Evolutionary conservation across 2,329 filamentous ascomycete genomes (phyloP), one percentile per base, ranked within the genome.

Genomic region (Ophiostoma australiae): DNA sequence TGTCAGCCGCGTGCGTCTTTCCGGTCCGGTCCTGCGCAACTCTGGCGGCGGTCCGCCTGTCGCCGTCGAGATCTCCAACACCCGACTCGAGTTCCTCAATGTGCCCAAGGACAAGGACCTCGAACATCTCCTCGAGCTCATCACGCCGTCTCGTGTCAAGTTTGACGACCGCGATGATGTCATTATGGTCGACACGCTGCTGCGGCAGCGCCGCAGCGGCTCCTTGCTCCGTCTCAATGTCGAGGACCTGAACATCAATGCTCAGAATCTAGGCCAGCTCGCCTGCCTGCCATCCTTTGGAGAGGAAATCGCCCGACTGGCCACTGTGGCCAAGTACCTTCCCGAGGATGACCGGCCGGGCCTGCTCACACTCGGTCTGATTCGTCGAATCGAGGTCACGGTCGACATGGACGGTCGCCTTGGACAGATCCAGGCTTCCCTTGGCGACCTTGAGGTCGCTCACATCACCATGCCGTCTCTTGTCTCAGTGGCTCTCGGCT

Each of bases 311-410:
- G 85, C 90, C 6, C 92, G 91, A 74, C 83, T 99, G 5, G 92
- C 93, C 0, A 94, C 89, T 0, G 93, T 99, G 35, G 87, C 94
- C 7, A 98, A 97, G 78, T 98, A 98, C 78, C 84, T 99, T 2
- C 94, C 95, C 0, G 94, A 99, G 75, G 95, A 99, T 79, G 94
- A 99, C 76, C 87, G 94, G 1, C 95, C 95, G 1, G 95, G 95
- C 0, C 83, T 98, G 27, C 83, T 99, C 52, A 93, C 90, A 0
- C 82, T 99, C 52, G 84, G 86, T 0, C 83, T 88, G 39, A 79
- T 97, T 70, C 86, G 88, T 69, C 87, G 88, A 23, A 76, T 92
- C 7, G 84, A 90, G 37, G 80, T 86, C 10, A 82, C 84, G 35
- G 80, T 92, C 11, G 86, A 91, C 63, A 78, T 94, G 68, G 90